These are phyloP conservation scores for Abrus precatorius DNA, from an alignment of 306 rosid species.

Conservation along the genomic window DNA sequence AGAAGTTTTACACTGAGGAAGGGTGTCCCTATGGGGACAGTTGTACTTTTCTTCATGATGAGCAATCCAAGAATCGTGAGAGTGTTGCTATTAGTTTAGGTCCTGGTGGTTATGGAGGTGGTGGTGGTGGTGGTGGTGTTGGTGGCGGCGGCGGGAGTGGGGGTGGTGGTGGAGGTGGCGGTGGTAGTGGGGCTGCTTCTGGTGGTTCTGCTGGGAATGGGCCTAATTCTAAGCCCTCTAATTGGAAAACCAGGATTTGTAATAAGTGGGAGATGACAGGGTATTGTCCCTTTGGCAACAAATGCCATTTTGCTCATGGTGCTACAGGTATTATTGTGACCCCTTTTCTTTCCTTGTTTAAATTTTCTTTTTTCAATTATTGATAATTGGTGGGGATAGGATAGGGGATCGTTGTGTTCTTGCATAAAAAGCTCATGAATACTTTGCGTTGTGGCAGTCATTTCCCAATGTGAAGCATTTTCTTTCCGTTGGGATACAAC, in stretches of 20 bases:
- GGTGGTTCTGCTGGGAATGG: slow-evolving; percentile 52
- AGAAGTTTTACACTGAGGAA: slow-evolving; percentile 96
- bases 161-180: neutral
- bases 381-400: neutral
- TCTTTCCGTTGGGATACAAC: neutral
- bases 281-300: slow-evolving; percentile 97
- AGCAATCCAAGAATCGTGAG: slow-evolving; percentile 91
- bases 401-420: neutral
- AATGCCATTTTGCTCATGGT: slow-evolving; percentile 99
- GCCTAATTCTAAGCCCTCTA: slow-evolving; percentile 80
- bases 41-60: slow-evolving; percentile 97
- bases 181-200: slow-evolving; percentile 38
- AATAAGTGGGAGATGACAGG: slow-evolving; percentile 99
- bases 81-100: slow-evolving; percentile 98
- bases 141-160: neutral
- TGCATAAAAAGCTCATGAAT: neutral
- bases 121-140: neutral
- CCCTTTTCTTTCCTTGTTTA: neutral
- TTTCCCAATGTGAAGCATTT: neutral
- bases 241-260: slow-evolving; percentile 99
- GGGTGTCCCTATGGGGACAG: slow-evolving; percentile 98
- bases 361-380: neutral
- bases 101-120: slow-evolving; percentile 88
- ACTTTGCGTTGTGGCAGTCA: neutral
- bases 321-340: slow-evolving; percentile 68